A percentile compares a stretch with the other conserved stretches of the same genome.
Evolutionary conservation across 225 moss, liverwort and hornwort species (phyloP).

Genomic region (Bryoerythrophyllum caledonicum): DNA sequence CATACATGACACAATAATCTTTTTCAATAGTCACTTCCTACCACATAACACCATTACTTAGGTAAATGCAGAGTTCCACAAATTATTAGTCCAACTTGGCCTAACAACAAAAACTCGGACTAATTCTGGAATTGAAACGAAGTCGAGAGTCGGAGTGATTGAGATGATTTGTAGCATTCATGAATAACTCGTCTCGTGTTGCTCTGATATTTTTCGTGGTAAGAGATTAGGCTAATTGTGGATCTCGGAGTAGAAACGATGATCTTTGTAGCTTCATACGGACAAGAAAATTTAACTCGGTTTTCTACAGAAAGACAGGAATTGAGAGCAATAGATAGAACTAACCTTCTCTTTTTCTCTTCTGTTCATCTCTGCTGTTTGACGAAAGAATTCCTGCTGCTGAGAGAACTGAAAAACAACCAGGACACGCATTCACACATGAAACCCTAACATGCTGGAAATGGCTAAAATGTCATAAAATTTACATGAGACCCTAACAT

Average conservation of each 20-base stretch:
- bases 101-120: too few species aligned
- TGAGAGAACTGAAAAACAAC: conserved; percentile 65
- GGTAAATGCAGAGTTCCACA: not conserved
- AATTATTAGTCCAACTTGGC: too few species aligned
- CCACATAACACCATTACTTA: not conserved
- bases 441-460: conserved; percentile 1
- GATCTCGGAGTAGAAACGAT: too few species aligned
- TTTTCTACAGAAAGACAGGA: too few species aligned
- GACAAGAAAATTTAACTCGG: too few species aligned
- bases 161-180: too few species aligned
- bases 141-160: too few species aligned
- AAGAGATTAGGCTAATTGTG: too few species aligned
- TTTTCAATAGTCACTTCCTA: not conserved
- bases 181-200: too few species aligned
- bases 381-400: conserved; percentile 98
- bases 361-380: conserved; percentile 88
- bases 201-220: too few species aligned
- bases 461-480: not conserved
- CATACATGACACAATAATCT: conserved; percentile 4
- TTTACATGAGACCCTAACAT: not conserved
- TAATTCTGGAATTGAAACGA: too few species aligned
- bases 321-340: not conserved
- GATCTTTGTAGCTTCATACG: too few species aligned
- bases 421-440: conserved; percentile 10
- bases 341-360: conserved; percentile 91